Conservation (phyloP, 2,329 filamentous ascomycete species). For the Scopulariopsis brevicaulis region DNA sequence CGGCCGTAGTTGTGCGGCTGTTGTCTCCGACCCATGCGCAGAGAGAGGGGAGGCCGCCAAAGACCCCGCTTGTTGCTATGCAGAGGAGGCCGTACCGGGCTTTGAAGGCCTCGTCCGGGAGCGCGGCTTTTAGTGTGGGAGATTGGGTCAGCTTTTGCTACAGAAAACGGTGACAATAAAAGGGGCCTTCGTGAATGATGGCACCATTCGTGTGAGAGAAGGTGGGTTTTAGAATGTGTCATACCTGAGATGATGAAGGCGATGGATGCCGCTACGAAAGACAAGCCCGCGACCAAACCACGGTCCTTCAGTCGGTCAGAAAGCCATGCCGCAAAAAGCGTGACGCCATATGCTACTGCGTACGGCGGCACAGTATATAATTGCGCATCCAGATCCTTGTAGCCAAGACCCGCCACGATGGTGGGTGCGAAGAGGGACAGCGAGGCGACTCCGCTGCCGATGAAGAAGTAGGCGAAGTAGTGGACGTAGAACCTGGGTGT, state of each 20-base stretch:
- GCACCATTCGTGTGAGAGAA: too few species aligned
- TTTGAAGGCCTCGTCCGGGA: conserved; percentile 32
- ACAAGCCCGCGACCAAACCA: conserved; percentile 21
- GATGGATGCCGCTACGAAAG: conserved; percentile 4
- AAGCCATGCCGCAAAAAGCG: conserved; percentile 29
- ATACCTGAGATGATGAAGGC: conserved; percentile 4
- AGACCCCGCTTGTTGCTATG: conserved; percentile 35
- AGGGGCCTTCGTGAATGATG: too few species aligned
- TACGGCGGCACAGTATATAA: conserved; percentile 15
- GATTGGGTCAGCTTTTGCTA: too few species aligned
- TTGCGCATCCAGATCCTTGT: conserved; percentile 13
- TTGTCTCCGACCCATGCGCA: conserved; percentile 15
- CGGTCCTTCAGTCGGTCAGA: conserved; percentile 30
- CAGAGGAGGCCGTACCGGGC: conserved; percentile 36
- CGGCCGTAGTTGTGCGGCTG: conserved; percentile 11
- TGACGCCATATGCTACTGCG: conserved; percentile 20
- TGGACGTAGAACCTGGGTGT: conserved; percentile 9
- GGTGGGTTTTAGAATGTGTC: neutral
- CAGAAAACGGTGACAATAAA: too few species aligned
- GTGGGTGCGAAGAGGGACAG: conserved; percentile 31
- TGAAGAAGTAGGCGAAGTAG: conserved; percentile 9
- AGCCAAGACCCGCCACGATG: conserved; percentile 12
- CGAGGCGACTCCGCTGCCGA: conserved; percentile 14
- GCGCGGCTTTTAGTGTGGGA: neutral
- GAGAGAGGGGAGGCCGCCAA: conserved; percentile 13